Conservation (phyloP, 345 rosid genomes). For the Microcos paniculata region DNA sequence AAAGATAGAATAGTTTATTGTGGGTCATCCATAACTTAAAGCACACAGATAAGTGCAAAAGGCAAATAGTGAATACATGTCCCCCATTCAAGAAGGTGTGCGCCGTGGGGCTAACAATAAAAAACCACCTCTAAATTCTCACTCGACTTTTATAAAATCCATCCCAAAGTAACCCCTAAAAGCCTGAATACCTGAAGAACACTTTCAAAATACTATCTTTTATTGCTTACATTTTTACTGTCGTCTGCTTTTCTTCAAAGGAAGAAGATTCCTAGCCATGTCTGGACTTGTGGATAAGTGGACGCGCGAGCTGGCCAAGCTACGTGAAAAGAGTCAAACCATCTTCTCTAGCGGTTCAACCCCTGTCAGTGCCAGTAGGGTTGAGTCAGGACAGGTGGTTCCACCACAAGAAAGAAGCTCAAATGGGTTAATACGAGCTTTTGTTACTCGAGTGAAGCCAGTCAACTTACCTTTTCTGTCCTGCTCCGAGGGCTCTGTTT, state of each 20-base stretch:
- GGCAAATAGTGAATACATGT: neutral
- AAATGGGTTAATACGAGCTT: neutral
- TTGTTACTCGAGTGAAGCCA: neutral
- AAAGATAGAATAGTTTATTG: neutral
- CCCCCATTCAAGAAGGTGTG: neutral
- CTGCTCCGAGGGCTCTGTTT: constrained; percentile 1
- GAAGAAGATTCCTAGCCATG: constrained; percentile 21
- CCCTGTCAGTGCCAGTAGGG: neutral
- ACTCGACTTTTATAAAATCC: too few species aligned
- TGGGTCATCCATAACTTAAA: neutral
- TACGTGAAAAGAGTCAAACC: constrained; percentile 34
- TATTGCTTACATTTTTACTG: neutral
- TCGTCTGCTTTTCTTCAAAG: neutral
- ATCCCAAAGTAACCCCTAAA: too few species aligned
- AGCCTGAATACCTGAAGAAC: too few species aligned
- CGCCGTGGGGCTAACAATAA: too few species aligned
- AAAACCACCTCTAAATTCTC: too few species aligned
- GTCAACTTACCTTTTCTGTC: too few species aligned
- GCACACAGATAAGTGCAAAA: neutral
- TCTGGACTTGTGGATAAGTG: constrained; percentile 50
- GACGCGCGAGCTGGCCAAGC: constrained; percentile 37
- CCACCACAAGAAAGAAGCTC: neutral
- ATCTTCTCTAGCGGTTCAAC: neutral
- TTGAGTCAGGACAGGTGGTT: neutral
- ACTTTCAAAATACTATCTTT: neutral